Conservation (phyloP, 148 eudicot species). For the Rhododendron simsii region DNA sequence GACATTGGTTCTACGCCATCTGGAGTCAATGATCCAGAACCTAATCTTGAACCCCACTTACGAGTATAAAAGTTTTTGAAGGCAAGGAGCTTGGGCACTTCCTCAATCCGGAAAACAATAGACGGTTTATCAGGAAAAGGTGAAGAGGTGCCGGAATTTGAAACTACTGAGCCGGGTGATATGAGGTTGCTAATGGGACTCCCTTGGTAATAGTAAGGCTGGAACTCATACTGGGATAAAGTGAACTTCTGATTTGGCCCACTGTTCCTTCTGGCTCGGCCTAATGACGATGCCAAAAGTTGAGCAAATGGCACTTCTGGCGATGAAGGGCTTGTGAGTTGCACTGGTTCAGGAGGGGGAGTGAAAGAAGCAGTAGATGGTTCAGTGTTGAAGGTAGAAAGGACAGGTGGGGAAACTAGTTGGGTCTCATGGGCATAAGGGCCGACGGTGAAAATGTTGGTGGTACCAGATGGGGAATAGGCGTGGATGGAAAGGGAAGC, state of each 20-base stretch:
- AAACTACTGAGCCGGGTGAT: constrained; percentile 87
- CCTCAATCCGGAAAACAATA: constrained; percentile 50
- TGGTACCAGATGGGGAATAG: constrained; percentile 39
- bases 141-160: constrained; percentile 86
- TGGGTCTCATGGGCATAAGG: constrained; percentile 96
- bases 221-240: constrained; percentile 71
- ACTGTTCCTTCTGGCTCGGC: constrained; percentile 56
- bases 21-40: constrained; percentile 76
- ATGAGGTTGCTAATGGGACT: constrained; percentile 57
- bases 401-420: constrained; percentile 87
- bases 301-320: constrained; percentile 97
- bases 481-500: constrained; percentile 46
- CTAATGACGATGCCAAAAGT: constrained; percentile 66
- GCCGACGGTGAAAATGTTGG: constrained; percentile 62
- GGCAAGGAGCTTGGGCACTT: constrained; percentile 67
- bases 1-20: constrained; percentile 55
- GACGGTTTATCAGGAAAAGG: constrained; percentile 60
- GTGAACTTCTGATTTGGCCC: constrained; percentile 46
- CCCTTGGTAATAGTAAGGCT: constrained; percentile 48
- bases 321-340: constrained; percentile 77
- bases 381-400: constrained; percentile 78
- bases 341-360: constrained; percentile 83
- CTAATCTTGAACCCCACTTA: constrained; percentile 87
- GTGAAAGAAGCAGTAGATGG: constrained; percentile 91
- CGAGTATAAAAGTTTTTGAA: constrained; percentile 47